phyloP scores from a whole-genome alignment of 2,329 filamentous ascomycete species.

The Colletotrichum lentis region DNA sequence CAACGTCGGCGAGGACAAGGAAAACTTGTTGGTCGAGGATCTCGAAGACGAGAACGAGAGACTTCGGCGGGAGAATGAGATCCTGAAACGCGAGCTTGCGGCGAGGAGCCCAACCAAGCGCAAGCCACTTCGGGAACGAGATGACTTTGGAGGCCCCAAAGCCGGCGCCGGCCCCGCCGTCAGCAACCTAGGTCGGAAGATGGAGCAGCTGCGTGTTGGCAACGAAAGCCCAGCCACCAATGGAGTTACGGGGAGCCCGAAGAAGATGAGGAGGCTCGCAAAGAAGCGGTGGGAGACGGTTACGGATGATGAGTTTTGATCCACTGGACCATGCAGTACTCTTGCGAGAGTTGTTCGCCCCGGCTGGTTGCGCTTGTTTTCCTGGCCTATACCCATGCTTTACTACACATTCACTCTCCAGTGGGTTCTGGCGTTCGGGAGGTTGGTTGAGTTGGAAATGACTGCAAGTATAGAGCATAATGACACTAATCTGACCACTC shows the following conservation, averaged over 20 bases:
- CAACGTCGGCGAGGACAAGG: conserved; percentile 62
- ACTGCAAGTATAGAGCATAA: not conserved
- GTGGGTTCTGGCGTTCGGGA: conserved; percentile 7
- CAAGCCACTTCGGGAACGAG: conserved; percentile 62
- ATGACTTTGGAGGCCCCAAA: conserved; percentile 51
- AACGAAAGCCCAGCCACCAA: conserved; percentile 45
- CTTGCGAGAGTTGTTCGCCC: conserved; percentile 1
- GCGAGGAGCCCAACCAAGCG: conserved; percentile 70
- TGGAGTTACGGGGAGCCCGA: conserved; percentile 55
- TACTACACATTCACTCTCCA: not conserved
- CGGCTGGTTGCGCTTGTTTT: conserved; percentile 23
- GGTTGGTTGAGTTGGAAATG: not conserved
- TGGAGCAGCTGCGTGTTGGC: conserved; percentile 62
- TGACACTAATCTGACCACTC: not conserved
- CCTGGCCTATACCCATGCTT: conserved; percentile 32
- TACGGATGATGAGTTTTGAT: conserved; percentile 48
- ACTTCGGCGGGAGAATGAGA: conserved; percentile 69
- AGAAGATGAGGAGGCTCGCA: conserved; percentile 61
- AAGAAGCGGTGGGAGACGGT: conserved; percentile 59
- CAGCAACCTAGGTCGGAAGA: conserved; percentile 53
- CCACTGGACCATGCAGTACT: not conserved
- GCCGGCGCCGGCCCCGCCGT: conserved; percentile 42
- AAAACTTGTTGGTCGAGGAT: conserved; percentile 69
- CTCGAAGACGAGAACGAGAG: conserved; percentile 76
- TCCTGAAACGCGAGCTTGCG: conserved; percentile 71